Evolutionary conservation across 2,329 filamentous ascomycete species (phyloP).

Genomic region (Pezicula carpinea): DNA sequence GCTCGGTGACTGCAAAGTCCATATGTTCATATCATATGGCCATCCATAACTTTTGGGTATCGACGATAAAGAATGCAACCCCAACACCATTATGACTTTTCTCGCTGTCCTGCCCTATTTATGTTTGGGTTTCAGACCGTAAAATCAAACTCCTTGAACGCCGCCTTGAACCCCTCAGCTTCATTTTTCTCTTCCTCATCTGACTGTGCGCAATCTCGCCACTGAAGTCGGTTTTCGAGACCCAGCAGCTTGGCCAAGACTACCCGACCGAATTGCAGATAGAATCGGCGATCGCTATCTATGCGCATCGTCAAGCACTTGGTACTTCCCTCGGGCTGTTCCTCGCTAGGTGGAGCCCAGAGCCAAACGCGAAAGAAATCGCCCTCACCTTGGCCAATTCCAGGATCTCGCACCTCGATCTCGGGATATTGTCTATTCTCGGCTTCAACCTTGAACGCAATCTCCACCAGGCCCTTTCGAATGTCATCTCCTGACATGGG

Average conservation of each 20-base stretch:
- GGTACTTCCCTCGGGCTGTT: conserved; percentile 39
- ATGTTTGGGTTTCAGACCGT: conserved; percentile 8
- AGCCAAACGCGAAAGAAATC: conserved; percentile 84
- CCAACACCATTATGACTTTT: no score
- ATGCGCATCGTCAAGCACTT: conserved; percentile 72
- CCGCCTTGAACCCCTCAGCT: conserved; percentile 71
- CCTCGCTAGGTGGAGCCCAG: conserved; percentile 53
- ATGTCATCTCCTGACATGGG: conserved; percentile 68
- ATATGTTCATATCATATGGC: no score
- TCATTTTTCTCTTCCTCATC: conserved; percentile 75
- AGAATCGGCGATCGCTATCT: conserved; percentile 69
- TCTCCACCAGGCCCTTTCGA: conserved; percentile 71
- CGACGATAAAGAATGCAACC: no score
- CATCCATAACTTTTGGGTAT: no score
- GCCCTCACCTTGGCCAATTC: conserved; percentile 45
- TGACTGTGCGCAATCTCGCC: conserved; percentile 79
- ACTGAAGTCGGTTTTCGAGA: conserved; percentile 73
- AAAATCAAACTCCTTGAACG: conserved; percentile 86
- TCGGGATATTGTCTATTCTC: conserved; percentile 62
- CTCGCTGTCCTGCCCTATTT: no score
- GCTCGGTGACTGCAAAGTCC: no score
- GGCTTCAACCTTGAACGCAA: conserved; percentile 82
- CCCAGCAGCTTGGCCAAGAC: conserved; percentile 85
- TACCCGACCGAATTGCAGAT: conserved; percentile 82
- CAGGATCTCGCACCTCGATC: conserved; percentile 44